Evolutionary conservation across 495 filamentous ascomycete genomes (phyloP), one percentile per base, ranked within the genome.

Genomic region (Collariella sp.): DNA sequence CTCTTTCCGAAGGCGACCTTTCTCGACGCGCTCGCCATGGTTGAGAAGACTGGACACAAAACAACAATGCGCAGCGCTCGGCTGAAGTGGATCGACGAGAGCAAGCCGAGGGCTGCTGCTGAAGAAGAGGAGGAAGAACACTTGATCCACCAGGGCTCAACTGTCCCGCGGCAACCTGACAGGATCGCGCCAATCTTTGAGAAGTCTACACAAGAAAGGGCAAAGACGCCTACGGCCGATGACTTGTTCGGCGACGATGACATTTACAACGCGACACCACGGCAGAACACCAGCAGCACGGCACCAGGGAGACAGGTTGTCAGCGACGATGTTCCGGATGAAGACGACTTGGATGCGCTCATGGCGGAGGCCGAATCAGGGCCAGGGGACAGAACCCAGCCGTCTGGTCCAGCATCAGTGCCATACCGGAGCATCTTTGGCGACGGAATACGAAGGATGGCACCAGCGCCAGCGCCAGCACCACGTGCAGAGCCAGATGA

Each of bases 1-100:
- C 76, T 99, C 22, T 99, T 88, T 60, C 94, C 93, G 40, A 89
- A 91, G 59, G 93, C 91, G 1, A 94, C 89, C 63, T 97, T 99
- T 55, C 76, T 85, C 22, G 94, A 99, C 62, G 93, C 87, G 5
- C 73, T 96, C 18, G 71, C 82, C 31, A 96, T 96, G 69, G 88
- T 96, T 7, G 94, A 99, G 69, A 96, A 95, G 69, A 71, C 89
- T 4, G 93, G 93, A 2, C 93, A 97, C 67, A 86, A 83, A 35
- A 88, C 87, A 50, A 77, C 78, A 11, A 84, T 88, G 77, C 77
- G 85, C 52, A 80, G 79, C 61, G 83, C 84, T 62, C 67, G 78
- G 24, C 60, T 70, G 38, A 66, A 72, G 46, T 97, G 91, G 91
- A 94, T 97, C 52, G 80, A 90, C 57, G 89, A 95, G 65, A 80